phyloP scores from a whole-genome alignment of 306 rosid species.

The Luffa aegyptiaca region DNA sequence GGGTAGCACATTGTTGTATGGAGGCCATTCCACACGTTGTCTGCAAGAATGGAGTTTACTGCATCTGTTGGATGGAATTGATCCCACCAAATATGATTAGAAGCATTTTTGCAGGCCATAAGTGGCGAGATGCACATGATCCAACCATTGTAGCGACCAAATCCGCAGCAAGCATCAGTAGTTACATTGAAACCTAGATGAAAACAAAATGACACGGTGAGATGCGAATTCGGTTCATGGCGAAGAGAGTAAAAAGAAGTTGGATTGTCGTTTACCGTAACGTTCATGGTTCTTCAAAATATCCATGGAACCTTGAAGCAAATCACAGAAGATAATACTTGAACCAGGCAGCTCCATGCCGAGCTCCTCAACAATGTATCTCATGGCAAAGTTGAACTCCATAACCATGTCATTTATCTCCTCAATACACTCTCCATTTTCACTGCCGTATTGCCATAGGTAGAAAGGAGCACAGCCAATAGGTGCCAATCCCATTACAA shows the following conservation, averaged over 20 bases:
- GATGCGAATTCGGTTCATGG: neutral
- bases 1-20: constrained; percentile 73
- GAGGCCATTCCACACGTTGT: constrained; percentile 63
- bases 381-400: constrained; percentile 73
- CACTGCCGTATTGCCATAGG: constrained; percentile 46
- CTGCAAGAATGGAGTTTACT: constrained; percentile 75
- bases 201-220: neutral
- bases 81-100: constrained; percentile 86
- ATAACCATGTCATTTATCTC: constrained; percentile 67
- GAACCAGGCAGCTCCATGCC: constrained; percentile 39
- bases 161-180: constrained; percentile 77
- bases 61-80: constrained; percentile 91
- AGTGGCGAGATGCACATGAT: constrained; percentile 60
- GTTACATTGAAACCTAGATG: constrained; percentile 59
- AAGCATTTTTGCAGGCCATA: constrained; percentile 78
- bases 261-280: constrained; percentile 34
- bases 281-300: constrained; percentile 49
- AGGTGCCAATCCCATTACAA: constrained; percentile 78
- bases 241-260: neutral
- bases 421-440: constrained; percentile 59
- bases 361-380: constrained; percentile 56
- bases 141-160: constrained; percentile 78
- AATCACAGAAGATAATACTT: constrained; percentile 60
- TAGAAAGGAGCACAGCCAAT: constrained; percentile 87
- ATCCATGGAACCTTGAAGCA: constrained; percentile 68